These are phyloP conservation scores for Ogataea nonfermentans DNA, from an alignment of 805 yeast genomes.

Conservation along the genomic window DNA sequence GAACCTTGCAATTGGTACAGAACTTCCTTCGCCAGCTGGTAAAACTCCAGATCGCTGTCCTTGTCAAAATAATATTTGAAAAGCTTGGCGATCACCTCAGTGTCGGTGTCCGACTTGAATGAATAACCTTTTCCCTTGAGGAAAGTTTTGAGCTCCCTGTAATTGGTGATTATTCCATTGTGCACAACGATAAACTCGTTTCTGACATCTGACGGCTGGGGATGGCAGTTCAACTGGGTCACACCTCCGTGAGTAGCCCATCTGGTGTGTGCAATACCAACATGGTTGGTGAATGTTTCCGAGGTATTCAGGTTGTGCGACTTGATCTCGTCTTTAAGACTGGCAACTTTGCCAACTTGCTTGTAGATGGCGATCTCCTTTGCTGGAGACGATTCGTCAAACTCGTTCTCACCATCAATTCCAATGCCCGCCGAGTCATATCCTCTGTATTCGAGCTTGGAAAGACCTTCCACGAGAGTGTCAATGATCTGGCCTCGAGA, in stretches of 20 bases:
- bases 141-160: slow-evolving; percentile 84
- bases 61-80: slow-evolving; percentile 85
- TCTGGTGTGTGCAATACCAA: slow-evolving; percentile 98
- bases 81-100: slow-evolving; percentile 96
- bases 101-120: slow-evolving; percentile 93
- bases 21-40: slow-evolving; percentile 89
- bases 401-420: slow-evolving; percentile 75
- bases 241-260: slow-evolving; percentile 99
- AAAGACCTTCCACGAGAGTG: slow-evolving; percentile 81
- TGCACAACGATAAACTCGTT: slow-evolving; percentile 92
- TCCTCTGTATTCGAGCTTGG: slow-evolving; percentile 93
- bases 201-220: slow-evolving; percentile 82
- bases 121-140: slow-evolving; percentile 72
- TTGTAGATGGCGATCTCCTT: slow-evolving; percentile 72
- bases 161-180: slow-evolving; percentile 97
- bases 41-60: slow-evolving; percentile 80
- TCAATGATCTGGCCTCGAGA: slow-evolving; percentile 90
- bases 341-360: slow-evolving; percentile 88
- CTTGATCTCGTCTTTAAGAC: slow-evolving; percentile 65
- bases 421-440: slow-evolving; percentile 98
- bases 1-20: slow-evolving; percentile 95
- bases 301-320: slow-evolving; percentile 50
- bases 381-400: slow-evolving; percentile 34
- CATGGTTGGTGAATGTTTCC: slow-evolving; percentile 75
- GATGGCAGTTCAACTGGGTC: slow-evolving; percentile 83